Conservation (phyloP, 176 grass and related monocot species). For the Triticum timopheevii region DNA sequence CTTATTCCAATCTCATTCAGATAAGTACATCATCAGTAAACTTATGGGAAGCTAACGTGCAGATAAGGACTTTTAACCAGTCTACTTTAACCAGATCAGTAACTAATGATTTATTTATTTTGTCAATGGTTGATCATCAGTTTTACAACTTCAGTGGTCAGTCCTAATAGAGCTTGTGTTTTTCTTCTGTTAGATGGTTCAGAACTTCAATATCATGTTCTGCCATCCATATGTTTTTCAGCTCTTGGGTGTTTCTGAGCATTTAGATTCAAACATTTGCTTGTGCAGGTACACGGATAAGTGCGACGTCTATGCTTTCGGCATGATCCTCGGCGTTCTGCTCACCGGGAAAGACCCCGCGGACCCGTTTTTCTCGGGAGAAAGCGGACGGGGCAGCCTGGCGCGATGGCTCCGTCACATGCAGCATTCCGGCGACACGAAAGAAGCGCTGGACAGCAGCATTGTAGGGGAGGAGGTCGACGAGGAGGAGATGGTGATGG, state of each 20-base stretch:
- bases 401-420: conserved; percentile 69
- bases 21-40: background rate
- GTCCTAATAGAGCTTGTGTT: background rate
- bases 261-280: background rate
- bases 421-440: conserved; percentile 75
- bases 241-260: background rate
- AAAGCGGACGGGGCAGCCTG: conserved; percentile 53
- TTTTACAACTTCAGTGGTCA: background rate
- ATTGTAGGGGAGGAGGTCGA: conserved; percentile 66
- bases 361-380: conserved; percentile 67
- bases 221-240: background rate
- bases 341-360: conserved; percentile 78
- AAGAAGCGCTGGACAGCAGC: conserved; percentile 69
- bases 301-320: conserved; percentile 91
- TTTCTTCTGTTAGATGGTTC: background rate
- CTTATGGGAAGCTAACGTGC: background rate
- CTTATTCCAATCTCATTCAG: conserved; percentile 34
- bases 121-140: background rate
- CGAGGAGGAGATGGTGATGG: conserved; percentile 95
- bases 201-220: background rate
- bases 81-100: conserved; percentile 9
- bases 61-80: background rate
- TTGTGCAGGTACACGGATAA: conserved; percentile 90
- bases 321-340: conserved; percentile 71
- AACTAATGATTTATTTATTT: background rate